Percentiles rank a stretch among this genome's conserved stretches.
phyloP scores from a whole-genome alignment of 1,139 yeast species.

The Insectozyma bohioensis region DNA sequence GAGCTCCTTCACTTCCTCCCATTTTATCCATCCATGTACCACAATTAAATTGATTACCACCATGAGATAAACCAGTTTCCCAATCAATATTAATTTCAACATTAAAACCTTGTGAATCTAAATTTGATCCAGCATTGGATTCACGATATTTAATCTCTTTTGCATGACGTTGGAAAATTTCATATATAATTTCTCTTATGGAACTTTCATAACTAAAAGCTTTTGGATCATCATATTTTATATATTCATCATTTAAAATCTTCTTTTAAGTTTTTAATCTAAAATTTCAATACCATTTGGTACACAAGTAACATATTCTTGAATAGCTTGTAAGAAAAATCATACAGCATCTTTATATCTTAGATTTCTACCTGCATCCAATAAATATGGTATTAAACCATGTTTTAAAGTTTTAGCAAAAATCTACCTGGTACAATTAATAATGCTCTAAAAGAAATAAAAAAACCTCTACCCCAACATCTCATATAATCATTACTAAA shows the following conservation, averaged over 20 bases:
- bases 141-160: slow-evolving; percentile 84
- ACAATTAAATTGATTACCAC: slow-evolving; percentile 91
- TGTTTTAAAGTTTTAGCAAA: slow-evolving; percentile 93
- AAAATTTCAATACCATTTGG: slow-evolving; percentile 71
- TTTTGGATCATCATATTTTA: slow-evolving; percentile 63
- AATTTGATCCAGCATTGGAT: slow-evolving; percentile 88
- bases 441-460: slow-evolving; percentile 81
- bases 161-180: slow-evolving; percentile 84
- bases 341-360: slow-evolving; percentile 96
- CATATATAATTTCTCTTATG: slow-evolving; percentile 76
- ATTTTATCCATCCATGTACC: slow-evolving; percentile 99
- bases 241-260: slow-evolving; percentile 88
- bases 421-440: slow-evolving; percentile 73
- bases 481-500: slow-evolving; percentile 89
- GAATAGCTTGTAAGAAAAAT: slow-evolving; percentile 87
- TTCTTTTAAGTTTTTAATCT: slow-evolving; percentile 69
- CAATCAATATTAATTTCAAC: slow-evolving; percentile 82
- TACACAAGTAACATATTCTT: slow-evolving; percentile 68
- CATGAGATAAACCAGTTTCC: slow-evolving; percentile 83
- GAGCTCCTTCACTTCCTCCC: slow-evolving; percentile 91
- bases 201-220: slow-evolving; percentile 76
- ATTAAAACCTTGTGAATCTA: slow-evolving; percentile 93
- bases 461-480: slow-evolving; percentile 98
- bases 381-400: slow-evolving; percentile 88
- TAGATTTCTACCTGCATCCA: slow-evolving; percentile 92